These are phyloP conservation scores for Cylindrodendrum hubeiense DNA, from an alignment of 2,329 filamentous ascomycete genomes.

Conservation along the genomic window DNA sequence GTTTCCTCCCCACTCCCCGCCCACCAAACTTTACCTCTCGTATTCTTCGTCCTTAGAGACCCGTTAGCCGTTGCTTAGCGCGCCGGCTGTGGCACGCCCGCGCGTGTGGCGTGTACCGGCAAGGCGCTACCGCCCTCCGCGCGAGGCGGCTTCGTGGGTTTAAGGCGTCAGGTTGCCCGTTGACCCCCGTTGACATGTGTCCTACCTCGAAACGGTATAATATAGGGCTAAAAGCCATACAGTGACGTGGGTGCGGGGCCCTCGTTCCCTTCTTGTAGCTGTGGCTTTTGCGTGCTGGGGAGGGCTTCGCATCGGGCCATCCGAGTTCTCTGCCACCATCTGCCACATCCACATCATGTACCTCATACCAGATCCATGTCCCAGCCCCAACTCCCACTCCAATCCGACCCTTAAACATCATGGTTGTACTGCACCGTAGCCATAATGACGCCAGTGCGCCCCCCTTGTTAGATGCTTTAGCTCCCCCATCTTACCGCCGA, in stretches of 20 bases:
- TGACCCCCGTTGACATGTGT: not conserved
- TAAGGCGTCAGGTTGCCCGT: not conserved
- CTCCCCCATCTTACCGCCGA: slow-evolving; percentile 16
- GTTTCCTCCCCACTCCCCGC: not conserved
- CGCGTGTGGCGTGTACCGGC: slow-evolving; percentile 24
- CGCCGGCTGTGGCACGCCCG: slow-evolving; percentile 14
- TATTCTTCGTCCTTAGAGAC: not conserved
- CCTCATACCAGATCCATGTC: not conserved
- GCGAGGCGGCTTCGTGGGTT: not conserved
- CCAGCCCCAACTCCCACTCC: slow-evolving; percentile 9
- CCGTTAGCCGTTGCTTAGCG: slow-evolving; percentile 18
- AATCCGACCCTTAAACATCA: not conserved
- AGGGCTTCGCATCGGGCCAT: not conserved
- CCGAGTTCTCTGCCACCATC: not conserved
- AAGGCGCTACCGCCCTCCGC: slow-evolving; percentile 5
- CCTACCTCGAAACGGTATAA: not conserved
- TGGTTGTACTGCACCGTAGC: not conserved
- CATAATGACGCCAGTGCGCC: not conserved
- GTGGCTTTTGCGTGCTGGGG: not conserved
- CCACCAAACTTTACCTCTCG: slow-evolving; percentile 6
- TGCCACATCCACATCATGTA: not conserved
- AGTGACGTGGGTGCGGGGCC: not conserved
- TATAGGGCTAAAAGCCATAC: not conserved
- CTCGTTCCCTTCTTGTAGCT: not conserved
- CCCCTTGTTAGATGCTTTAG: slow-evolving; percentile 2